Conservation (phyloP, 139 green algal species). For the Gonium pectorale region DNA sequence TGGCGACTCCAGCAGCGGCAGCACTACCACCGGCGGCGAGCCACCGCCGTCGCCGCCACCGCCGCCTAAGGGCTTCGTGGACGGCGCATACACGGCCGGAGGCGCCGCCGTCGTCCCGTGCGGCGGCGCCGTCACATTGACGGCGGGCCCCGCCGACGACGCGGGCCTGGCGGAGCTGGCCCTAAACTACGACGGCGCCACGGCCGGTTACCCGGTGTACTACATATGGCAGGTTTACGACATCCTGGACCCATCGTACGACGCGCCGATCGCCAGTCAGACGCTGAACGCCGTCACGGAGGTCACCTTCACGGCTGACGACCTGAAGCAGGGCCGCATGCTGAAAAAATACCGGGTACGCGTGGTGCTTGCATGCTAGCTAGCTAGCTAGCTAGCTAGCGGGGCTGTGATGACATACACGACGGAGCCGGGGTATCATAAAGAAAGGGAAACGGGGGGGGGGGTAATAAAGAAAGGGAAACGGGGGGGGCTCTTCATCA, state of each 20-base stretch:
- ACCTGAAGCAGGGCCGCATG: neutral
- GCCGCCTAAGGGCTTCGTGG: neutral
- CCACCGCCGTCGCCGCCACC: neutral
- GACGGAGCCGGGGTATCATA: too few relatives aligned
- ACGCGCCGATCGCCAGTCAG: neutral
- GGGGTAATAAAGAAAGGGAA: too few relatives aligned
- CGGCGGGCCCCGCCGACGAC: neutral
- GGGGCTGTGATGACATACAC: too few relatives aligned
- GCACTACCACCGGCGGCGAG: too few relatives aligned
- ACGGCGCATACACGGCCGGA: neutral
- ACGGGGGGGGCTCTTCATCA: too few relatives aligned
- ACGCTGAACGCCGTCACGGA: neutral
- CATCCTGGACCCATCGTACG: neutral
- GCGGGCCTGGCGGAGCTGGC: neutral
- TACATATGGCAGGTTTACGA: constrained; percentile 20
- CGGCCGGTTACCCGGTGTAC: neutral
- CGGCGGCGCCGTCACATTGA: neutral
- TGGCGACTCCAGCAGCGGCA: too few relatives aligned
- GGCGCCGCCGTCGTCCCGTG: neutral
- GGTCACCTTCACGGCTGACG: neutral
- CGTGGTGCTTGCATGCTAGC: neutral
- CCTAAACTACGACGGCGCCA: neutral
- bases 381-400: too few relatives aligned
- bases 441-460: too few relatives aligned
- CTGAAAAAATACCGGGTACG: constrained; percentile 2